Base-by-base conservation (phyloP, 257 asterid species). In the Solanum commersonii region DNA sequence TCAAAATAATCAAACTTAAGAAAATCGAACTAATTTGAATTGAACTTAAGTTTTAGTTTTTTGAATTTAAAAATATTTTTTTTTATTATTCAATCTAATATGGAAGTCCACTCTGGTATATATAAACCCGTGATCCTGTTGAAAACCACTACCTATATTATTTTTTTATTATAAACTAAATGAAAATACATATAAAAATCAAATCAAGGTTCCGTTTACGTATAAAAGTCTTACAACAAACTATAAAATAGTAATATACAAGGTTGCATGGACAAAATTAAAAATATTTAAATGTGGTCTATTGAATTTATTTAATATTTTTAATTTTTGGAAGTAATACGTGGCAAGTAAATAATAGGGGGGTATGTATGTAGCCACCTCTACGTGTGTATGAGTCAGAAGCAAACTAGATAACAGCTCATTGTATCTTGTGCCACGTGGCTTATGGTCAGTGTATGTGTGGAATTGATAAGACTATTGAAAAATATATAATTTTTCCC, bases 331-430 rank as follows among this genome's bases (percentile, higher is more conserved):
- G 52, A 74, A 84, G 0, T 60, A 85, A 23, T n/a, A 49, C 33
- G 22, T 18, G 52, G 56, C 25, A 22, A 52, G 15, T 1, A n/a
- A 44, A 76, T 56, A 44, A 72, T 31, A 11, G 3, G 9, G 18
- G 23, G 14, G 4, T 42, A 8, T 78, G n/a, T 77, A 34, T 81
- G 33, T 71, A 67, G 83, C 73, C 27, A 74, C 35, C 27, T 65
- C 68, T 84, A 84, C 87, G 89, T 85, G 89, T 86, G 65, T 31
- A 35, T 89, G 87, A 87, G 29, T 89, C 89, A 56, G 67, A 18
- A 89, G 87, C 85, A 71, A 88, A 79, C 49, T 18, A 74, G 74
- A 12, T 67, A 16, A 16, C 74, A 85, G 31, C 34, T 4, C 23
- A 20, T 56, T 42, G 27, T 10, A 16, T 59, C 11, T 33, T n/a